phyloP scores from a whole-genome alignment of 2,329 filamentous ascomycete species.

The Cladosporium sp. region DNA sequence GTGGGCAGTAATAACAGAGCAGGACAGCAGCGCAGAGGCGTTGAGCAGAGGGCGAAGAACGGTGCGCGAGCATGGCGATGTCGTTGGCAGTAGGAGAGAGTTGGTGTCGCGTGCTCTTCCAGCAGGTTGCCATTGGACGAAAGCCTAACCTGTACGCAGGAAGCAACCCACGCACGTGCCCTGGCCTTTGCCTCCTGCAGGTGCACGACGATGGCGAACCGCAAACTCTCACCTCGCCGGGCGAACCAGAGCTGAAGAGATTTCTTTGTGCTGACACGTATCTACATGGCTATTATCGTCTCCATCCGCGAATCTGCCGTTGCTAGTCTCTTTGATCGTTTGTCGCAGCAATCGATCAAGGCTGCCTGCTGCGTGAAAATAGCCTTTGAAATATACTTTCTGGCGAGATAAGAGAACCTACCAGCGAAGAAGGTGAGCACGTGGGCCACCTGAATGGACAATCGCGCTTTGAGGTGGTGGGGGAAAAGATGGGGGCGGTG shows the following conservation, averaged over 20 bases:
- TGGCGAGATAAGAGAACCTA: not conserved
- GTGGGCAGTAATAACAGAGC: constrained; percentile 5
- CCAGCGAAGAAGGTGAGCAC: constrained; percentile 9
- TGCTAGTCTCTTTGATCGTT: not conserved
- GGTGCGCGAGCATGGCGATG: constrained; percentile 4
- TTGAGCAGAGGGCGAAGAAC: constrained; percentile 6
- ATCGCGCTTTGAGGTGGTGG: not conserved
- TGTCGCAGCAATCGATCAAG: not conserved
- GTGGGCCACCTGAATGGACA: constrained; percentile 8
- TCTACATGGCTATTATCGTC: not conserved
- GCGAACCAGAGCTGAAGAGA: not conserved
- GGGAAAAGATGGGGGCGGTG: not conserved
- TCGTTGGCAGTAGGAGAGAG: not conserved
- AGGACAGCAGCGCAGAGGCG: not conserved
- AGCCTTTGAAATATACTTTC: not conserved
- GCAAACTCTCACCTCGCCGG: not conserved
- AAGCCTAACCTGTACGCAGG: constrained; percentile 7
- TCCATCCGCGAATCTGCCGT: not conserved
- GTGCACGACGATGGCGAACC: not conserved
- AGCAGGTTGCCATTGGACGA: constrained; percentile 13
- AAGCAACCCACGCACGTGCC: constrained; percentile 18
- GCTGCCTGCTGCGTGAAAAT: not conserved
- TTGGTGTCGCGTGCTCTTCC: constrained; percentile 15
- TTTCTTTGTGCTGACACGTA: not conserved
- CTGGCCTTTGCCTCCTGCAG: constrained; percentile 2